Evolutionary conservation across 2,329 filamentous ascomycete species (phyloP), one percentile per base, ranked within the genome.

Genomic region (Arthrobotrys conoides): DNA sequence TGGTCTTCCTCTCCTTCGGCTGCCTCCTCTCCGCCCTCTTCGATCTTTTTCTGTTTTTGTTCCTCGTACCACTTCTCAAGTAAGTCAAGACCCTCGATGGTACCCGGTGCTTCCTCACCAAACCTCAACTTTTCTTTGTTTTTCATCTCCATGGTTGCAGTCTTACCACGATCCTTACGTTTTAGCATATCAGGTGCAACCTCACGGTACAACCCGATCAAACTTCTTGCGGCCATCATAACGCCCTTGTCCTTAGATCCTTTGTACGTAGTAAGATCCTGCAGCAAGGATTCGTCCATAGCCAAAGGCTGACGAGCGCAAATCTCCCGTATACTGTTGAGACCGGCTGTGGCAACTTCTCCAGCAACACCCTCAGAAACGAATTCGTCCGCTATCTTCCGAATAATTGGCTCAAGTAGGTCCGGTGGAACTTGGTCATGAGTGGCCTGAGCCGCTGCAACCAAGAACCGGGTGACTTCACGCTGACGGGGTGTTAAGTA

Each of bases 191-290:
- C 93, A 0, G 96, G 93, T 41, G 92, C 94, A 14, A 97, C 92
- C 83, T 98, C 94, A 81, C 96, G 88, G 86, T 97, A 99, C 5
- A 99, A 87, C 24, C 93, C 93, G 49, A 99, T 87, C 5, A 99
- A 87, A 80, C 96, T 95, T 84, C 96, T 95, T 14, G 95, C 94
- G 6, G 96, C 96, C 96, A 99, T 98, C 89, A 97, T 94, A n/a
- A 96, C 93, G 76, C 95, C 94, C 87, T 98, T 99, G 83, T 99
- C 96, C 84, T 99, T 99, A 83, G 93, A 97, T 87, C 96, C 97
- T 78, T 93, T 90, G 85, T 99, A 98, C 87, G 96, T 92, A 9
- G 98, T 94, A 66, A 99, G 86, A 87, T 99, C 96, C 84, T 99
- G 95, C 33, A 99, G 86, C n/a, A 99, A 86, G 0, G 94, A 97